Base-by-base conservation (phyloP, 805 yeast genomes). In the Cyberlindnera sargentensis region DNA sequence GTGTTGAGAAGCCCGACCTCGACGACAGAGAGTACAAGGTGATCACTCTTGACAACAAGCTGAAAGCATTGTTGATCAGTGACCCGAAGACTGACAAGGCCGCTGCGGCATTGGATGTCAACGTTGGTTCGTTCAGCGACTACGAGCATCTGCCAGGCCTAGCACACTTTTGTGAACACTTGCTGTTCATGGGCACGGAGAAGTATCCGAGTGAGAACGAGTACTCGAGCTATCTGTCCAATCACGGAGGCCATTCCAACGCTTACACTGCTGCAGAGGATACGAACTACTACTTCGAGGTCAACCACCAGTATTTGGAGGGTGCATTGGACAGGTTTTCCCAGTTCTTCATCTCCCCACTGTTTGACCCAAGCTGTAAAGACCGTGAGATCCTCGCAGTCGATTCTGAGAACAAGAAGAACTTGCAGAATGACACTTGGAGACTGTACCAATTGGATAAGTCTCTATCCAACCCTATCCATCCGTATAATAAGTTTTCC, bases 381-480 rank as follows among this genome's bases (percentile, higher is more conserved):
- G 96, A 89, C 58, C 74, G 97, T 44, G 99, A 91, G 64, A 84
- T 91, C 55, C 78, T 80, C 49, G 98, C 98, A 2, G 98, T 91
- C 8, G 96, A 91, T 63, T 84, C 95, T 33, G 99, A 91, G 66
- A 88, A 91, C 68, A 91, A 89, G 62, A 91, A 93, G 67, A 91
- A 91, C 61, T 68, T 93, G 41, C 98, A 91, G 63, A 84, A 75
- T 59, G 99, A 91, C 63, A 60, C 66, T 37, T 89, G 98, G 97
- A 77, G 98, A 56, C 65, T 87, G 39, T 82, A 82, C 56, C 98
- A 91, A 65, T 70, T 91, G 41, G 90, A 85, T 43, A 84, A 86
- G 64, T 73, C 82, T 40, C 67, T 82, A 32, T 72, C 93, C 15
- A 87, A 84, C 60, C 76, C 78, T 1, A 56, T 65, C 0, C 98